Conservation (phyloP, 345 rosid species). For the Melastoma malabathricum region DNA sequence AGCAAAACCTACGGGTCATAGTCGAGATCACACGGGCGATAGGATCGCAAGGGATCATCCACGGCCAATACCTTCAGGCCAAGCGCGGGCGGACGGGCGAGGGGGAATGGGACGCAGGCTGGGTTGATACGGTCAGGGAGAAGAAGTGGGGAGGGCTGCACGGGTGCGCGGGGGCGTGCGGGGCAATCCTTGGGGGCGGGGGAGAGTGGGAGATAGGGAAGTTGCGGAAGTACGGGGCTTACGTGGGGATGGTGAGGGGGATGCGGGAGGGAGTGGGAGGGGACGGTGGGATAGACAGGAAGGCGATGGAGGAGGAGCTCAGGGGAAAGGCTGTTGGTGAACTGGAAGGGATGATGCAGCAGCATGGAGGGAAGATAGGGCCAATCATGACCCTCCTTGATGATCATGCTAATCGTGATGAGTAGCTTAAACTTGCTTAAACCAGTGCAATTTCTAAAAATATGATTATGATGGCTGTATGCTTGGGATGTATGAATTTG, state of each 20-base stretch:
- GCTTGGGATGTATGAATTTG: too few relatives aligned
- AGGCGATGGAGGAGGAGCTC: too few relatives aligned
- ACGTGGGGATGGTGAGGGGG: slow-evolving; percentile 34
- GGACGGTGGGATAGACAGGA: not conserved
- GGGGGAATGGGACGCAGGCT: not conserved
- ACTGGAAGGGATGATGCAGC: too few relatives aligned
- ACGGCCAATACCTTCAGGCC: slow-evolving; percentile 20
- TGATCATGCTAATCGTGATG: too few relatives aligned
- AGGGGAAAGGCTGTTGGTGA: too few relatives aligned
- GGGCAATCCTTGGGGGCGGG: slow-evolving; percentile 59
- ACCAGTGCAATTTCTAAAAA: too few relatives aligned
- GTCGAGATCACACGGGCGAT: slow-evolving; percentile 30
- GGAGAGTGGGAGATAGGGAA: slow-evolving; percentile 35
- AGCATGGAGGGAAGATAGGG: too few relatives aligned
- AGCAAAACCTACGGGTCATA: slow-evolving; percentile 26
- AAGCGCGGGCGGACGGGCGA: not conserved
- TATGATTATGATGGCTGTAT: too few relatives aligned
- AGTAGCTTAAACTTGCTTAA: too few relatives aligned
- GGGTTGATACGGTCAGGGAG: slow-evolving; percentile 10
- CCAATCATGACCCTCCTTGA: too few relatives aligned
- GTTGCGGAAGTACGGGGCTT: slow-evolving; percentile 31
- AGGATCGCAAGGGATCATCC: slow-evolving; percentile 36
- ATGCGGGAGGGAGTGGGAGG: not conserved
- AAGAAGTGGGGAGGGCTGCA: slow-evolving; percentile 36
- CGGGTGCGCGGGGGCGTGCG: slow-evolving; percentile 45